Base-by-base conservation (phyloP, 2,329 filamentous ascomycete genomes). In the Escovopsis weberi region DNA sequence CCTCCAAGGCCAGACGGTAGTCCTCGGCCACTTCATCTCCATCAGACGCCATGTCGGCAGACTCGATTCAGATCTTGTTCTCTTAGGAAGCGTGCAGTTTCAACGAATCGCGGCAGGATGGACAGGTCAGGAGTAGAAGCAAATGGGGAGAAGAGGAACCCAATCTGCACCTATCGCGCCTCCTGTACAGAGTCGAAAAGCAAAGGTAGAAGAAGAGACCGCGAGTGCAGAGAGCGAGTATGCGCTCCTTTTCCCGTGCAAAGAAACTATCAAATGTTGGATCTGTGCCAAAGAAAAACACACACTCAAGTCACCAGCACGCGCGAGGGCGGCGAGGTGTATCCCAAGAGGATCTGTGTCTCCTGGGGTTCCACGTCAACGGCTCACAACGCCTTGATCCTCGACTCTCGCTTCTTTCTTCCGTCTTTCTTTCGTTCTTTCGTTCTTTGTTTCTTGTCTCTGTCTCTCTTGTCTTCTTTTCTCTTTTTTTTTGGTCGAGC, bases 21-120 rank as follows among this genome's bases (percentile, higher is more conserved):
- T 96, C 91, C 63, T 89, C 83, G 49, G 88, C 88, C 54, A 98
- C 85, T 65, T 94, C 87, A 60, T 85, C 86, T 50, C 83, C 66
- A 51, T 71, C 69, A 54, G 68, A 65, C 46, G 66, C 65, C 69
- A 72, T 74, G 54, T 40, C 58, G 47, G 42, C 44, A 38, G 43
- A 45, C 39, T 32, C 11, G 28, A 32, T 32, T 7, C 4, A 32
- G 7, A 9, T 32, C 28, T 11, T 32, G n/a, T 47, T 42, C 45
- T 44, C 15, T 26, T 33, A 9, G 7, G 28, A 32, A 11, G 28
- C 28, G 8, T 32, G 8, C 36, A 44, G 38, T 33, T 26, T 37
- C 39, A n/a, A 45, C 28, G 28, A 37, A 34, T 33, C 23, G 28
- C 28, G 28, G 28, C 28, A 32, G 11, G 28, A 32, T 32, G 28